Evolutionary conservation across 352 stramenopile species (phyloP), one percentile per base, ranked within the genome.

Genomic region (Phytopythium kandeliae): DNA sequence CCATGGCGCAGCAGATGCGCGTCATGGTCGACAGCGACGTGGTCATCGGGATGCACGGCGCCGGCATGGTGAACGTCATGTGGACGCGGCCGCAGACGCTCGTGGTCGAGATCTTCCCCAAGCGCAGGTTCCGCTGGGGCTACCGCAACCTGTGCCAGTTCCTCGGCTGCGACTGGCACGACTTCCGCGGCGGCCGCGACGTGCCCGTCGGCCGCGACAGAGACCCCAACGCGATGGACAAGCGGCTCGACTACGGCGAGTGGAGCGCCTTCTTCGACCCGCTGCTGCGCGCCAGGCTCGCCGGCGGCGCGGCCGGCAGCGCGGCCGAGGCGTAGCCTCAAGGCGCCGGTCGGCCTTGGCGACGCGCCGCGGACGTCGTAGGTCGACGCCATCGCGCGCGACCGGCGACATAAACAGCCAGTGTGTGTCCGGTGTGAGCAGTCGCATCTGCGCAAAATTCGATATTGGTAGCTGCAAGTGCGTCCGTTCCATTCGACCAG

Each of bases 91-190:
- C 76, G 0, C 51, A 57, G 53, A 85, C 74, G 21, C 62, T 65
- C 7, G 59, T 92, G 11, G 21, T 92, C 21, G 82, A 92, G 57
- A 90, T 92, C 52, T 92, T 92, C 46, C 82, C 78, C 0, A 69
- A 69, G 28, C 9, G 63, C 11, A 62, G 68, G 13, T 62, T 58
- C 10, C 73, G 77, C 10, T 92, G 74, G 73, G 82, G 82, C 7
- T 90, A 86, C 50, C 75, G 79, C 17, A 90, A 92, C 43, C 44
- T 92, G 36, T 92, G 82, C 36, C 77, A 87, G 43, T 85, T 79
- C 35, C 33, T 86, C 5, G 82, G 78, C 30, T 89, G 78, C 51
- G 46, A 81, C 34, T 92, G 78, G 71, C 62, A 83, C 44, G 58
- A 76, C 44, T 83, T 79, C 43, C 71, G 71, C 11, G 64, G 67